Base-by-base conservation (phyloP, 352 stramenopile genomes). In the Phytophthora sansomeana region DNA sequence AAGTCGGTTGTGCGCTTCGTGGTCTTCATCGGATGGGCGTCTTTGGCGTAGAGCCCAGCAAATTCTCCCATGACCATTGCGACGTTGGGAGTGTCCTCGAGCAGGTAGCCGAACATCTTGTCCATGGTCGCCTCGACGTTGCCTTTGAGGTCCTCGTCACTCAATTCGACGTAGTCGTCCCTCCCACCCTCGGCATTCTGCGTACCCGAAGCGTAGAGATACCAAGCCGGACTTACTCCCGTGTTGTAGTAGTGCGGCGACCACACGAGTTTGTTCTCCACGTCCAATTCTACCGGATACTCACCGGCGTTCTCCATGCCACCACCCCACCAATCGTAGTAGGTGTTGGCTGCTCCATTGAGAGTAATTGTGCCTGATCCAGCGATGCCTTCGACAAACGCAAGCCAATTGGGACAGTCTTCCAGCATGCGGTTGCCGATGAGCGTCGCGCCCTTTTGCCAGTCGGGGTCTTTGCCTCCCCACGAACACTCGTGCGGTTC, bases 231-330 rank as follows among this genome's bases (percentile, higher is more conserved):
- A 46, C 69, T 84, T 8, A 91, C 81, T 6, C 62, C 83, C 9
- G 81, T 88, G 61, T 86, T 90, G 74, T 91, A 91, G 61, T 91
- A 91, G 47, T 91, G 83, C 16, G 83, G 83, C 4, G 80, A 76
- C 64, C 81, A 91, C 42, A 91, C 83, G 6, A 91, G 57, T 46
- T 90, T 91, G 75, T 83, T 75, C 1, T 77, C 57, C 14, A 69
- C 58, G 9, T 64, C 44, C 21, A 89, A 70, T 2, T 71, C 72
- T 14, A 89, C 67, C 10, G 81, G 81, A 33, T 70, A 64, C 5
- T 44, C 51, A 1, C 59, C 71, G 0, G 79, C 83, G 4, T 76
- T 60, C 55, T 87, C 65, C 9, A 90, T 71, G 6, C 83, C 83
- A 30, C 72, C 81, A 19, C 83, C 83, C 79, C 78, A 91, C 83